Evolutionary conservation across 208 protist genomes (phyloP).

Genomic region (Wallacemonas sp.): DNA sequence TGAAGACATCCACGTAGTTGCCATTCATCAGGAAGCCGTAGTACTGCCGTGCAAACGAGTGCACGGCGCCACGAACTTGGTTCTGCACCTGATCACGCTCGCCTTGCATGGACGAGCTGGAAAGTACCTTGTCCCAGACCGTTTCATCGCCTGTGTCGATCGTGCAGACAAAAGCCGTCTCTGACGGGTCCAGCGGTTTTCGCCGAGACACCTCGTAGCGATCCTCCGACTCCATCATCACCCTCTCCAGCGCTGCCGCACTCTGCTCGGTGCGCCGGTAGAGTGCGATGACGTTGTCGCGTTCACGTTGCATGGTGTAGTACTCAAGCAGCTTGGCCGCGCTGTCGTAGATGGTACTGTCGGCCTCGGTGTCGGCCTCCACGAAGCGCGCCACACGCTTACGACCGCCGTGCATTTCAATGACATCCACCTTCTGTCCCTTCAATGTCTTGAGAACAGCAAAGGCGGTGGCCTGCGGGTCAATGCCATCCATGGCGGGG

Average conservation of each 20-base stretch:
- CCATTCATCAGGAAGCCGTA: constrained; percentile 83
- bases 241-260: constrained; percentile 50
- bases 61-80: constrained; percentile 17
- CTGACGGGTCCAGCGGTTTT: constrained; percentile 47
- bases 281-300: constrained; percentile 40
- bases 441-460: constrained; percentile 44
- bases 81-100: constrained; percentile 7
- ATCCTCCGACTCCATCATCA: constrained; percentile 73
- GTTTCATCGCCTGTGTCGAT: constrained; percentile 69
- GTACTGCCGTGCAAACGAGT: constrained; percentile 52
- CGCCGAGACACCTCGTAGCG: constrained; percentile 51
- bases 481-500: constrained; percentile 29
- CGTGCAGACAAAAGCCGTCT: constrained; percentile 72
- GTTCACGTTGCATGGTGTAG: constrained; percentile 49
- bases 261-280: constrained; percentile 38
- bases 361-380: constrained; percentile 10
- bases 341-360: constrained; percentile 20
- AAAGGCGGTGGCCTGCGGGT: constrained; percentile 17
- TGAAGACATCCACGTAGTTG: constrained; percentile 76
- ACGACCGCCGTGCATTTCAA: constrained; percentile 22
- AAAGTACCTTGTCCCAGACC: constrained; percentile 39
- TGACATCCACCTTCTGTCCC: constrained; percentile 30
- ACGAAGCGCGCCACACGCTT: constrained; percentile 3
- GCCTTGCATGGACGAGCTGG: constrained; percentile 2
- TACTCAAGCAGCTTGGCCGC: constrained; percentile 52